A percentile compares a stretch with the other conserved stretches of the same genome.
These are phyloP conservation scores for Diaporthe sp. DNA, from an alignment of 2,329 filamentous ascomycete species.

Conservation along the genomic window DNA sequence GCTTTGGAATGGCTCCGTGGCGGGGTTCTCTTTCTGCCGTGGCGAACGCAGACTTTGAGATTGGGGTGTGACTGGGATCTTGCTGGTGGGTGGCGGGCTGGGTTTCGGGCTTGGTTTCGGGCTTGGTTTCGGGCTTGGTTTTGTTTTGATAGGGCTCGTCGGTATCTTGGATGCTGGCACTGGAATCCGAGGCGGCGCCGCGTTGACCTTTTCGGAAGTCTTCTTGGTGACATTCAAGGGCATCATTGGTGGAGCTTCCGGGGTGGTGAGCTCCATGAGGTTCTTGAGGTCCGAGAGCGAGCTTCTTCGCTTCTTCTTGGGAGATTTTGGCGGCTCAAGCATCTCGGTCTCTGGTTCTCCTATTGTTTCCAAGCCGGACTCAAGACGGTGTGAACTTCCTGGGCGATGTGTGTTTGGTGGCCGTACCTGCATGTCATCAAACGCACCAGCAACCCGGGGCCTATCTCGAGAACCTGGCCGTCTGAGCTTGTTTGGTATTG, in stretches of 20 bases:
- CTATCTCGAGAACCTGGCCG: constrained; percentile 69
- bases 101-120: constrained; percentile 28
- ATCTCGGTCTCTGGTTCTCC: constrained; percentile 64
- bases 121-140: constrained; percentile 23
- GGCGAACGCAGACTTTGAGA: constrained; percentile 52
- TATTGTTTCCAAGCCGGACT: constrained; percentile 61
- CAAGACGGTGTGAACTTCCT: constrained; percentile 63
- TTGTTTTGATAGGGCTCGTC: constrained; percentile 52
- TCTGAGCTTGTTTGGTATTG: constrained; percentile 60
- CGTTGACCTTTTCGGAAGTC: constrained; percentile 68
- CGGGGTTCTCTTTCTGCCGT: constrained; percentile 60
- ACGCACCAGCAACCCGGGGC: constrained; percentile 70
- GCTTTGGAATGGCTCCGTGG: constrained; percentile 25
- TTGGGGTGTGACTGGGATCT: constrained; percentile 63
- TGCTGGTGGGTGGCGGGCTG: constrained; percentile 39
- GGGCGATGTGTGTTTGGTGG: constrained; percentile 55
- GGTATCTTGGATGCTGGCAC: constrained; percentile 62
- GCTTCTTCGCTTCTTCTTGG: constrained; percentile 86
- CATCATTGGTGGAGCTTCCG: constrained; percentile 56
- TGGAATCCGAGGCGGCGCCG: constrained; percentile 53
- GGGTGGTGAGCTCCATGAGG: constrained; percentile 70
- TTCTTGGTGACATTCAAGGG: constrained; percentile 64
- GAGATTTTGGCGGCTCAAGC: constrained; percentile 48
- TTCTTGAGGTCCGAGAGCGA: constrained; percentile 84
- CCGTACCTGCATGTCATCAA: constrained; percentile 59